Base-by-base conservation (phyloP, 2,329 filamentous ascomycete species). In the Blastomyces parvus region DNA sequence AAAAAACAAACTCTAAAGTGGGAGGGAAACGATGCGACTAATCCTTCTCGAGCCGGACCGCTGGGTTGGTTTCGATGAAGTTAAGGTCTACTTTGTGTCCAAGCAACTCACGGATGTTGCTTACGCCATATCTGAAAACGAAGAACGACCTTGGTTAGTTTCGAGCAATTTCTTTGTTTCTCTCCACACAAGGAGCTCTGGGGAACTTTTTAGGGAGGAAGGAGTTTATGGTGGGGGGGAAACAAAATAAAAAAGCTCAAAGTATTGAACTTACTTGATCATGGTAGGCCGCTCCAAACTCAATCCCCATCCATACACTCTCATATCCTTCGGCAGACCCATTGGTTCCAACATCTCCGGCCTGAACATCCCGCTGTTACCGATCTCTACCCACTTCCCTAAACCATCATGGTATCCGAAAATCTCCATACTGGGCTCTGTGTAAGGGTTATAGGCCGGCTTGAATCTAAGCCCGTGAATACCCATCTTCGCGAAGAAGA, bases 361-460 rank as follows among this genome's bases (percentile, higher is more conserved):
- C 68, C 94, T 84, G 86, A 99, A 99, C 92, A 99, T 97, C 67
- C 94, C 94, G 70, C 88, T 93, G 80, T 99, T 97, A 65, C 94
- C 94, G 74, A 97, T 97, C 80, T 97, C 94, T 33, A 97, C 90
- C 80, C 95, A 88, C 81, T 96, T 96, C 71, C 85, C 85, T 59
- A 97, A 80, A 3, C 91, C 93, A 71, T 88, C 85, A 81, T 97
- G 94, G 81, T 88, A 97, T 68, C 90, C 91, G 79, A 97, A 99
- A 69, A 99, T 96, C 78, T 99, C 94, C 91, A 99, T 95, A 74
- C 88, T 89, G 38, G 94, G 92, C 79, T 99, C 94, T 36, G 91
- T 96, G 81, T 95, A 92, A 0, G 90, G 90, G 79, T 96, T 96
- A 80, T 95, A 96, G 0, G 94, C 94, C 22, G 94, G 94, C 82